Evolutionary conservation across 2,329 filamentous ascomycete species (phyloP), one percentile per base, ranked within the genome.

Genomic region (Pseudopyrenochaeta lycopersici): DNA sequence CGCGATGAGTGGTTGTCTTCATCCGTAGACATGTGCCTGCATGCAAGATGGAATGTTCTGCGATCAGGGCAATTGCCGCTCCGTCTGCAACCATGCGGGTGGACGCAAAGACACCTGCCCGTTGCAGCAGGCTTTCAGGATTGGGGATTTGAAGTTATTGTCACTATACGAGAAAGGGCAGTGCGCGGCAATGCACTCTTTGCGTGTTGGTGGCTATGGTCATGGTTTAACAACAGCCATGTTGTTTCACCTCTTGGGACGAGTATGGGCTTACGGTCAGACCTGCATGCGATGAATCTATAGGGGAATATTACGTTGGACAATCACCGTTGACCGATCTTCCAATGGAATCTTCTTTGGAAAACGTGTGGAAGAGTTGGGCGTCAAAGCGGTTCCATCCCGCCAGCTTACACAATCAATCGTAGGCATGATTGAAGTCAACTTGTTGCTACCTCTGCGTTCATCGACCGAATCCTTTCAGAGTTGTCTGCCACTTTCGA

Each of bases 51-150:
- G 36, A 31, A 41, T n/a, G 30, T 48, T 52, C 47, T 57, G 54
- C 58, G 54, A 60, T 55, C 51, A 42, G 50, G 51, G 50, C 51
- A 46, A 50, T 48, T 46, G 51, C 46, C 44, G 58, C 36, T 45
- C 51, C 49, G 51, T 50, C 44, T 31, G 42, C 46, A 23, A 58
- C 49, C 51, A 51, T 57, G 49, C 54, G 43, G 46, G 36, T 44
- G 35, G 39, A 46, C 47, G 55, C 52, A 55, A 44, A 30, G 15
- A 52, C 54, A 30, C 31, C 40, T 57, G 45, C 54, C 58, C 35
- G 41, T 58, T 58, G 38, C 48, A 55, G 54, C 40, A 59, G 42
- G 46, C 47, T 38, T 38, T 48, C 39, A 21, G 40, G 11, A 30
- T 30, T 9, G 44, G 30, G 44, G n/a, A 29, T 46, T 11, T 14